phyloP scores from a whole-genome alignment of 148 eudicot species.

The Chenopodium quinoa region DNA sequence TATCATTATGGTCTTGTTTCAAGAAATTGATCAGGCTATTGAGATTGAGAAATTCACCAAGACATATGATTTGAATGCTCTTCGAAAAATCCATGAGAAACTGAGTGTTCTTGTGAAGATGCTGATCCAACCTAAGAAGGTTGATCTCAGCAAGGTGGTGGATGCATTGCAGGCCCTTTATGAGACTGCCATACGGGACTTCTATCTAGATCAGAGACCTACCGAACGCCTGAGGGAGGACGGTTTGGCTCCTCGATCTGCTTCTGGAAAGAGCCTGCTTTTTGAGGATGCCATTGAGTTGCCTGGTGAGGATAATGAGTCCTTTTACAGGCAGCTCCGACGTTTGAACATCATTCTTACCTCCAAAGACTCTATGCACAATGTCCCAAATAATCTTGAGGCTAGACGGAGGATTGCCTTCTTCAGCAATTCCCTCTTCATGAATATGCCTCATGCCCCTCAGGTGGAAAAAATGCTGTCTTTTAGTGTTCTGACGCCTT shows the following conservation, averaged over 20 bases:
- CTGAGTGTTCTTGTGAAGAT: slow-evolving; percentile 51
- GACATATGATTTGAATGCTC: slow-evolving; percentile 59
- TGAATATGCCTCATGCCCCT: slow-evolving; percentile 99
- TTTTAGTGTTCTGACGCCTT: slow-evolving; percentile 92
- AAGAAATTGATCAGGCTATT: slow-evolving; percentile 76
- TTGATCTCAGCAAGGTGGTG: slow-evolving; percentile 63
- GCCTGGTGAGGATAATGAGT: slow-evolving; percentile 53
- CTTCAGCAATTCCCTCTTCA: slow-evolving; percentile 91
- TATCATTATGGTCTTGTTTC: slow-evolving; percentile 61
- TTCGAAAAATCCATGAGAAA: slow-evolving; percentile 68
- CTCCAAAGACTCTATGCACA: slow-evolving; percentile 81
- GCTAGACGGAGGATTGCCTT: slow-evolving; percentile 90
- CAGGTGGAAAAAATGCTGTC: slow-evolving; percentile 96
- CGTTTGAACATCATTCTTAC: slow-evolving; percentile 78
- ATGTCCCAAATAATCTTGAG: slow-evolving; percentile 82
- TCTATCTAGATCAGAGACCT: slow-evolving; percentile 52
- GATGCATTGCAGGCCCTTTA: slow-evolving; percentile 80
- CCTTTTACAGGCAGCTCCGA: slow-evolving; percentile 72
- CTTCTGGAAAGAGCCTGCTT: slow-evolving; percentile 47
- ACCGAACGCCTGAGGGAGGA: slow-evolving; percentile 63
- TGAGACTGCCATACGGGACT: slow-evolving; percentile 68
- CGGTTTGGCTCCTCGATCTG: slow-evolving; percentile 65
- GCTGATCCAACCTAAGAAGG: slow-evolving; percentile 42
- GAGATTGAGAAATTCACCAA: slow-evolving; percentile 74
- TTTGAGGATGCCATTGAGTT: slow-evolving; percentile 78